Conservation (phyloP, 2,329 filamentous ascomycete genomes). For the Penicillium digitatum region DNA sequence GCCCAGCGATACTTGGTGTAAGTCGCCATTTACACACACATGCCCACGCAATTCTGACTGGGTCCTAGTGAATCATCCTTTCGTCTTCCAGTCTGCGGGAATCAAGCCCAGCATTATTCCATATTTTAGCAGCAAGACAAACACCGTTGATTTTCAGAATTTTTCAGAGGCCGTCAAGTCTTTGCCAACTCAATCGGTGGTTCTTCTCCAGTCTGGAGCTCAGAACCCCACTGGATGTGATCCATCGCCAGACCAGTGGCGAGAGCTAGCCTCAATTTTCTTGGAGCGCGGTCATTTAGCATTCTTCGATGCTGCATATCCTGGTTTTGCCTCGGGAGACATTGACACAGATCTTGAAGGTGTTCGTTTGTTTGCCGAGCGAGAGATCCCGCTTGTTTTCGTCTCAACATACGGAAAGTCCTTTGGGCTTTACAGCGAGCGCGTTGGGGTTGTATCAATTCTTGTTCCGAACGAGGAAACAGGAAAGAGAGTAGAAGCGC, state of each 20-base stretch:
- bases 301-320: slow-evolving; percentile 17
- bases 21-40: neutral
- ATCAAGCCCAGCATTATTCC: slow-evolving; percentile 12
- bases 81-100: slow-evolving; percentile 7
- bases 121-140: slow-evolving; percentile 12
- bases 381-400: slow-evolving; percentile 11
- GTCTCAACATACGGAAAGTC: slow-evolving; percentile 14
- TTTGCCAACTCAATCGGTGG: slow-evolving; percentile 12
- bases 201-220: slow-evolving; percentile 14
- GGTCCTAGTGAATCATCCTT: slow-evolving; percentile 11
- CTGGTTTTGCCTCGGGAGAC: slow-evolving; percentile 15
- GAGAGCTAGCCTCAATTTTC: slow-evolving; percentile 9
- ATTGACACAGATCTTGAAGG: slow-evolving; percentile 10
- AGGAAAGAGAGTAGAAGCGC: slow-evolving; percentile 4
- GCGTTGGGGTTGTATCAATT: slow-evolving; percentile 12
- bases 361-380: slow-evolving; percentile 12
- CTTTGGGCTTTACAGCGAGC: slow-evolving; percentile 17
- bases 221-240: slow-evolving; percentile 18
- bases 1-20: slow-evolving; percentile 13
- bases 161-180: slow-evolving; percentile 4
- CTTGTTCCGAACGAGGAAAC: slow-evolving; percentile 8
- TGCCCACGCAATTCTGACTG: neutral
- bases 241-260: slow-evolving; percentile 13
- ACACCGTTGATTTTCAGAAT: slow-evolving; percentile 8
- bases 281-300: slow-evolving; percentile 10